Conservation (phyloP, 768 basidiomycete species). For the Lactarius indigo region DNA sequence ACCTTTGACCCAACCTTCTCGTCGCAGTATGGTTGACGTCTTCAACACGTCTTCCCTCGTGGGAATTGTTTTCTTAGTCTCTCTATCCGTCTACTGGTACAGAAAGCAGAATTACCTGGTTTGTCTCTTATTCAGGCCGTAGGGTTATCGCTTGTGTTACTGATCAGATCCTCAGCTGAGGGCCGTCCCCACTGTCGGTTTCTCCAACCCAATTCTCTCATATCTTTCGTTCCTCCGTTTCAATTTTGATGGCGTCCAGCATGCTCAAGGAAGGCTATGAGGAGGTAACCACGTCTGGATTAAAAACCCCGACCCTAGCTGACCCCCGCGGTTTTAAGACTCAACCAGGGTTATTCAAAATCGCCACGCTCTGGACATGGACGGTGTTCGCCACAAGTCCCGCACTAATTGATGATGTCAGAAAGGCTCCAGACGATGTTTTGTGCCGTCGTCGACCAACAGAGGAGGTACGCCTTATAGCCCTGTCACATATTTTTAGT, state of each 20-base stretch:
- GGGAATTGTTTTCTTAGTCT: not conserved
- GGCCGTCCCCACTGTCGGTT: slow-evolving; percentile 37
- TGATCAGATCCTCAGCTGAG: slow-evolving; percentile 14
- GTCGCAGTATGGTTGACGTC: not conserved
- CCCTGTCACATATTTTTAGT: too few species aligned
- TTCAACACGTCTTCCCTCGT: not conserved
- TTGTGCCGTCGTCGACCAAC: too few species aligned
- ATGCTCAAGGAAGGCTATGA: slow-evolving; percentile 36
- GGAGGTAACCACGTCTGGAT: slow-evolving; percentile 27
- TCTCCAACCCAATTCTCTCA: slow-evolving; percentile 34
- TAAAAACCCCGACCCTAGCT: not conserved
- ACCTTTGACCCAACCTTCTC: too few species aligned
- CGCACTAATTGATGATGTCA: slow-evolving; percentile 7
- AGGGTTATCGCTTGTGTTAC: too few species aligned
- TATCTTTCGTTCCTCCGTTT: slow-evolving; percentile 33
- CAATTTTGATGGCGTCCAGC: slow-evolving; percentile 26
- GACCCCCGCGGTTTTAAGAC: slow-evolving; percentile 13
- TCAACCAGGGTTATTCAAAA: slow-evolving; percentile 36
- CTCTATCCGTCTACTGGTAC: not conserved
- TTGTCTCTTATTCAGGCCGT: not conserved
- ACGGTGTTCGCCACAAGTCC: slow-evolving; percentile 42
- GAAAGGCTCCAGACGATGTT: too few species aligned
- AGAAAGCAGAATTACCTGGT: not conserved
- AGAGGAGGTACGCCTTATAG: too few species aligned
- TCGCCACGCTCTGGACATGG: slow-evolving; percentile 45